Evolutionary conservation across 495 filamentous ascomycete genomes (phyloP), one percentile per base, ranked within the genome.

Genomic region (Penicillium riverlandense): DNA sequence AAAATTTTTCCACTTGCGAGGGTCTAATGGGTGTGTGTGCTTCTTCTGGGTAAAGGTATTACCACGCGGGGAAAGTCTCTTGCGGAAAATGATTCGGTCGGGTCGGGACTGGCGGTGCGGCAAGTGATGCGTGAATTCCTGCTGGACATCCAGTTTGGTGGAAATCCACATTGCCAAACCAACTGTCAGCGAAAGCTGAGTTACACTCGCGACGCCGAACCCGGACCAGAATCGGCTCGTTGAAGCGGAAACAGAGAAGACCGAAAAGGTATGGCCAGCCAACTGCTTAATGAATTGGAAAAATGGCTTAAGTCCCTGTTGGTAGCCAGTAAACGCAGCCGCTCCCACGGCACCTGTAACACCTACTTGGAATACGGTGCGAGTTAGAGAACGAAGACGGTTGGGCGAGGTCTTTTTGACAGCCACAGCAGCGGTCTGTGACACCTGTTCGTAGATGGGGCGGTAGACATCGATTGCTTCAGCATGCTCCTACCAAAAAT

Each of bases 41-140:
- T n/a, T n/a, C n/a, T n/a, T n/a, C n/a, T n/a, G n/a, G n/a, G n/a
- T n/a, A n/a, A n/a, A n/a, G n/a, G n/a, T n/a, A n/a, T n/a, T n/a
- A n/a, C n/a, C n/a, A n/a, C n/a, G n/a, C n/a, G n/a, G n/a, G 15
- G 15, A 40, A 9, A 22, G 22, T 14, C 33, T 33, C 31, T 36
- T 39, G 30, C 35, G 43, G 41, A 29, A 47, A 44, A 50, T 39
- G 11, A 59, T 29, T 14, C 33, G 46, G 37, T 48, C 38, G 1
- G 39, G 9, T 4, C 43, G 38, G 12, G 52, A 14, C 11, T 41
- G 38, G 2, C 56, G 56, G 28, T 49, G 52, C 1, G 56, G 47
- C 4, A 28, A 13, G 45, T 59, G 50, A 30, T 52, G 56, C 7
- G 53, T 56, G 40, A 56, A 59, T 10, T 54, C 56, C 40, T 56